Conservation (phyloP, 768 basidiomycete genomes). For the Tylopilus cervinicoccineus region DNA sequence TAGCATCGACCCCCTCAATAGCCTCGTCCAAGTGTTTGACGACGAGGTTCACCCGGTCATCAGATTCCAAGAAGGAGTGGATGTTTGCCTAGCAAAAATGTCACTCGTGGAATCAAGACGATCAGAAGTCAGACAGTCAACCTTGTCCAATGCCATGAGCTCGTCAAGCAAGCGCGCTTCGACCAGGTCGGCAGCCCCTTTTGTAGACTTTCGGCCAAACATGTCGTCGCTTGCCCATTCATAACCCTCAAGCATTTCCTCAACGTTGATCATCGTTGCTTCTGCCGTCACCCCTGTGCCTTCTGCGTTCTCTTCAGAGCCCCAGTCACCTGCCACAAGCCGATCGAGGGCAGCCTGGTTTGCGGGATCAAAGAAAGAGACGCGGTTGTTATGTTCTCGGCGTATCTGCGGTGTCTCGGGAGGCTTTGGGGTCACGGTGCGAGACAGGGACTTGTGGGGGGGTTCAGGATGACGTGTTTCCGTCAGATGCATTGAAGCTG, state of each 20-base stretch:
- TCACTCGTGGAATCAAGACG: background rate
- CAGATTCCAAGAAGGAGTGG: constrained; percentile 94
- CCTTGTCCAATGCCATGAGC: constrained; percentile 90
- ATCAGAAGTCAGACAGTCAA: constrained; percentile 28
- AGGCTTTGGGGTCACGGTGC: constrained; percentile 26
- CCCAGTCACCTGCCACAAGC: constrained; percentile 48
- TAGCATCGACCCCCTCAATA: constrained; percentile 79
- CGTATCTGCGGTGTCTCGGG: constrained; percentile 38
- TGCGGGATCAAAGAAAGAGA: constrained; percentile 79
- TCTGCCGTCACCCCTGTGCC: constrained; percentile 73
- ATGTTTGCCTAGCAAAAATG: constrained; percentile 67
- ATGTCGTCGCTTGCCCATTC: constrained; percentile 90
- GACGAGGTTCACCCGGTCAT: constrained; percentile 84
- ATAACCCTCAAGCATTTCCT: constrained; percentile 98
- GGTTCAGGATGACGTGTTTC: constrained; percentile 11
- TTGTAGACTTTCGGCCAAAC: constrained; percentile 57
- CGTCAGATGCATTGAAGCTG: constrained; percentile 11
- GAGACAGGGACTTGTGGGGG: constrained; percentile 25
- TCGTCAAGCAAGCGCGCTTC: constrained; percentile 88
- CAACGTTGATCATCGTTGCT: constrained; percentile 85
- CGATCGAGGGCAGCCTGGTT: constrained; percentile 74
- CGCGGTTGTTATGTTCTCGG: constrained; percentile 60
- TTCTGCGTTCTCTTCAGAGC: constrained; percentile 45
- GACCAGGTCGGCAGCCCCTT: constrained; percentile 85
- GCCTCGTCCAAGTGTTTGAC: constrained; percentile 89